These are phyloP conservation scores for Daldinia eschscholtzii DNA, from an alignment of 2,329 filamentous ascomycete species.

Conservation along the genomic window DNA sequence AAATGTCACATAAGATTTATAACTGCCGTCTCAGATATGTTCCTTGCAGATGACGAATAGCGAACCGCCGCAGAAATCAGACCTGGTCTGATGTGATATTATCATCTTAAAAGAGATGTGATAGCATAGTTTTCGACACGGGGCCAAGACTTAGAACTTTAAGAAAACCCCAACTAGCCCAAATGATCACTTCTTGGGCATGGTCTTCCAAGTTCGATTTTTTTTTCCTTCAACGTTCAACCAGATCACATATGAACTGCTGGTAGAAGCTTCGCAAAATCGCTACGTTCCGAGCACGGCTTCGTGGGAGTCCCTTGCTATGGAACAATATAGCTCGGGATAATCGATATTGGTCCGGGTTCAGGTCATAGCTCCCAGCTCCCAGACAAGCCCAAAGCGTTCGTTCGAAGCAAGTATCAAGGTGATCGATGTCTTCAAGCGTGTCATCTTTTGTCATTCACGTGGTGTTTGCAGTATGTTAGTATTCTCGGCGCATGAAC, in stretches of 20 bases:
- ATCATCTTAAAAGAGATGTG: conserved; percentile 43
- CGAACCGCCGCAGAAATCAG: conserved; percentile 20
- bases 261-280: conserved; percentile 18
- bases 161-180: conserved; percentile 17
- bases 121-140: conserved; percentile 28
- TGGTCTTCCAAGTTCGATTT: conserved; percentile 7
- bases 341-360: conserved; percentile 32
- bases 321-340: conserved; percentile 23
- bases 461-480: conserved; percentile 29
- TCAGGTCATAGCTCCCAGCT: conserved; percentile 13
- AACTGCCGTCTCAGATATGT: conserved; percentile 23
- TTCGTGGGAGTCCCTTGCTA: conserved; percentile 23
- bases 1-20: conserved; percentile 25
- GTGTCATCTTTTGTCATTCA: conserved; percentile 20
- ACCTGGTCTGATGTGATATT: conserved; percentile 33
- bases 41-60: conserved; percentile 34
- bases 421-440: conserved; percentile 7
- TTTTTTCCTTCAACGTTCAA: conserved; percentile 5
- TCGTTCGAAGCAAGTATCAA: conserved; percentile 19
- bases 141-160: conserved; percentile 16
- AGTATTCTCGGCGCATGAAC: conserved; percentile 35
- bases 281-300: conserved; percentile 32
- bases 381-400: conserved; percentile 8
- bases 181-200: conserved; percentile 10
- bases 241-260: conserved; percentile 1